Percentiles rank a stretch among this genome's conserved stretches.
phyloP scores from a whole-genome alignment of 768 basidiomycete genomes.

The Leccinum disarticulatum region DNA sequence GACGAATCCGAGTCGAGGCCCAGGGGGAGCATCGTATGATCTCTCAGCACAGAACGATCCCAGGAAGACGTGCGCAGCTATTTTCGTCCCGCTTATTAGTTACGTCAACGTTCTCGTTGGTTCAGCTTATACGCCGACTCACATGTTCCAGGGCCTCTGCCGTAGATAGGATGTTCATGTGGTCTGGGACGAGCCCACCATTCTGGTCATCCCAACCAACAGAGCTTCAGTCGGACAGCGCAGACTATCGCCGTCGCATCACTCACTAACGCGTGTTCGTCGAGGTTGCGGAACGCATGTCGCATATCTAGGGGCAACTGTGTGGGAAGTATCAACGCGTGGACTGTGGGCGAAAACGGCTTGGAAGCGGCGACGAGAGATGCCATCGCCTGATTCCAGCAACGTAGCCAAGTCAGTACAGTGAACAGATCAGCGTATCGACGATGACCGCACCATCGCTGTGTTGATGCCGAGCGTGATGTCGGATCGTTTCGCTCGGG shows the following conservation, averaged over 20 bases:
- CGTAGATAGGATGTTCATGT: constrained; percentile 72
- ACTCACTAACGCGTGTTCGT: constrained; percentile 61
- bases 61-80: constrained; percentile 58
- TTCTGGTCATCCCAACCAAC: constrained; percentile 37
- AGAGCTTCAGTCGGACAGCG: neutral
- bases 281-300: constrained; percentile 64
- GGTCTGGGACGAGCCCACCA: constrained; percentile 56
- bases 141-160: constrained; percentile 62
- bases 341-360: constrained; percentile 73
- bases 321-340: constrained; percentile 72
- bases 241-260: neutral
- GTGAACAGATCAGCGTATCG: neutral
- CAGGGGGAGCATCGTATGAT: constrained; percentile 56
- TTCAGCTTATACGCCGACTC: constrained; percentile 2
- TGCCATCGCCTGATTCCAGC: constrained; percentile 50
- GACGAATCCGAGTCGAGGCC: constrained; percentile 40
- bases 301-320: constrained; percentile 71
- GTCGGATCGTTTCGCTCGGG: constrained; percentile 56
- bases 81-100: constrained; percentile 7
- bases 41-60: constrained; percentile 46
- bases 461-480: constrained; percentile 62
- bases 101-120: neutral
- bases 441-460: constrained; percentile 46
- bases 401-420: neutral
- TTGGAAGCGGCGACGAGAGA: constrained; percentile 45